phyloP scores from a whole-genome alignment of 306 rosid species.

The Heteromeles arbutifolia region DNA sequence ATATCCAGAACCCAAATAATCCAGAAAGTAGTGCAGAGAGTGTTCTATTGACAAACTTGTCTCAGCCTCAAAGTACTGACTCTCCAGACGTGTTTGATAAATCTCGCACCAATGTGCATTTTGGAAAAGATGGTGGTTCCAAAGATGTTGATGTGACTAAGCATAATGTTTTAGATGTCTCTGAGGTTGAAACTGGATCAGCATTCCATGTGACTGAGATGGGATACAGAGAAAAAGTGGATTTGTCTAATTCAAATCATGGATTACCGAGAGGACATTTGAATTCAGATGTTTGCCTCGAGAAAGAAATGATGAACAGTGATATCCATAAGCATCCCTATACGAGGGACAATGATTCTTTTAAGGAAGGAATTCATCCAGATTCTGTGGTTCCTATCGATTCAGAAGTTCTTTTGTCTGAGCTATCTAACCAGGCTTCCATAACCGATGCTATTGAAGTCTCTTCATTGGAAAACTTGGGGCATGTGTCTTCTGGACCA shows the following conservation, averaged over 20 bases:
- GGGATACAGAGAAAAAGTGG: constrained; percentile 29
- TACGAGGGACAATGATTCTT: constrained; percentile 24
- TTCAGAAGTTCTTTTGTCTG: constrained; percentile 25
- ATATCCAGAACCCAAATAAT: constrained; percentile 23
- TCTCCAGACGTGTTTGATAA: constrained; percentile 18
- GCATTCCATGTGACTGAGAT: constrained; percentile 12
- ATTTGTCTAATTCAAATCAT: constrained; percentile 23
- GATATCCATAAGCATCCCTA: constrained; percentile 9
- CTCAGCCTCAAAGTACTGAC: constrained; percentile 6
- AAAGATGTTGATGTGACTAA: constrained; percentile 21
- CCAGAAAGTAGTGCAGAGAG: constrained; percentile 20
- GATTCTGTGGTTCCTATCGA: constrained; percentile 19
- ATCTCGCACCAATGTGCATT: constrained; percentile 22
- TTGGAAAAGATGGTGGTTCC: constrained; percentile 26
- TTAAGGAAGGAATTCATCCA: constrained; percentile 22
- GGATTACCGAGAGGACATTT: constrained; percentile 16
- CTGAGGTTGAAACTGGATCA: constrained; percentile 25
- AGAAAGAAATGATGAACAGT: constrained; percentile 22
- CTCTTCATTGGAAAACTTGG: constrained; percentile 8
- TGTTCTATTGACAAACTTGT: constrained; percentile 9
- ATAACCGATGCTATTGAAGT: constrained; percentile 19
- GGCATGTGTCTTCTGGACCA: constrained; percentile 11
- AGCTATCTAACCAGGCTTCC: constrained; percentile 22
- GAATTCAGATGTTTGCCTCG: constrained; percentile 18
- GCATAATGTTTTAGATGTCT: constrained; percentile 23